phyloP scores from a whole-genome alignment of 306 rosid genomes.

The Argentina anserina region DNA sequence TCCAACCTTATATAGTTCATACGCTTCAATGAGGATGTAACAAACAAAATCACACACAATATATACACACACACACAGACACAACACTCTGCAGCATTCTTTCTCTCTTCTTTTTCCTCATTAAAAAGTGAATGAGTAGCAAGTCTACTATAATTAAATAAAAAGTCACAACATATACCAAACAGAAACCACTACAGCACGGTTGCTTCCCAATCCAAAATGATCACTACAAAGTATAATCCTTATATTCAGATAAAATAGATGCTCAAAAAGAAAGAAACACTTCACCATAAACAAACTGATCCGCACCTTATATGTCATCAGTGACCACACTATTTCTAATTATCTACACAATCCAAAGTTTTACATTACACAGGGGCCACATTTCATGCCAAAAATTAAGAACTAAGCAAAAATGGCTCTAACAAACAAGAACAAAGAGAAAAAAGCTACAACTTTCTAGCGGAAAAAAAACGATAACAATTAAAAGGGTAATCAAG shows the following conservation, averaged over 20 bases:
- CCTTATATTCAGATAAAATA: background rate
- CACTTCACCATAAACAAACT: background rate
- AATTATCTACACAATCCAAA: background rate
- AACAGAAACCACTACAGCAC: no score
- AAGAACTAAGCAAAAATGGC: background rate
- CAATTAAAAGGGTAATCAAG: background rate
- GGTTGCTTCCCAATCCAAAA: background rate
- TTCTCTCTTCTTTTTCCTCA: background rate
- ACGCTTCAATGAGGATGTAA: background rate
- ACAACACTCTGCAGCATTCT: background rate
- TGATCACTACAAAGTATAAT: background rate
- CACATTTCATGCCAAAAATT: background rate
- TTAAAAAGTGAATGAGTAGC: background rate
- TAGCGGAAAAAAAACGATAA: background rate
- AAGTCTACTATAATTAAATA: background rate
- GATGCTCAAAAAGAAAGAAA: background rate
- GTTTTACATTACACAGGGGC: background rate
- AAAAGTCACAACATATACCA: background rate
- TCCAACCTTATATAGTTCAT: no score
- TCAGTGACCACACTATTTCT: background rate
- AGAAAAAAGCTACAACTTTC: background rate
- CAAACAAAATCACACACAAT: no score
- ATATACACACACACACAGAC: no score
- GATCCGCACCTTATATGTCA: background rate
- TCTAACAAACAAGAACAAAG: background rate